Base-by-base conservation (phyloP, 108 stramenopile species). In the Conticribra weissflogii region DNA sequence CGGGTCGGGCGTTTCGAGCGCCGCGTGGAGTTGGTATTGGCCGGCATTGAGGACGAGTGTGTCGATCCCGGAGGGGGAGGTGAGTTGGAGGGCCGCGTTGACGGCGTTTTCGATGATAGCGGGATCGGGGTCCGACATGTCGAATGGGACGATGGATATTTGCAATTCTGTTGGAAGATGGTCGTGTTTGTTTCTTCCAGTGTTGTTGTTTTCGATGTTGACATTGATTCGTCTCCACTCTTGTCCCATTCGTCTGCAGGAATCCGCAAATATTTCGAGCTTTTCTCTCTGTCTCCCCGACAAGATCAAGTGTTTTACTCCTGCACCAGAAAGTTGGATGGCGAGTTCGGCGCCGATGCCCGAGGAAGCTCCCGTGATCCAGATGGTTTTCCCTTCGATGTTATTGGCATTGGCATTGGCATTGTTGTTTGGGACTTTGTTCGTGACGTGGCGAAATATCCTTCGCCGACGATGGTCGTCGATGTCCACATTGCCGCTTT, bases 261-360 rank as follows among this genome's bases (percentile, higher is more conserved):
- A 32, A 9, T 65, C 29, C 21, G 78, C 76, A 22, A 88, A 83
- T 19, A n/a, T 5, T 48, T 86, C 34, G 22, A 91, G 34, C 23
- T 60, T 32, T 5, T 78, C 81, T 12, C 54, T 22, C 9, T 58
- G 41, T 25, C 90, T 74, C 18, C 78, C 75, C 14, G 85, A 82
- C 22, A 91, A 48, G 56, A 91, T 87, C n/a, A 91, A 23, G 33
- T 59, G 68, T 0, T 36, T 34, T 8, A 64, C 79, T 16, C 70
- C 58, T 21, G 68, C 55, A 29, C 15, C 23, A n/a, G 82, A 59
- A 32, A 86, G 33, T 52, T 81, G 77, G 0, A 74, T 17, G 14
- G 87, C 85, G 46, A 91, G 46, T 51, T 91, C 84, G 17, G 69
- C 71, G 0, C 90, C 90, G 29, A 91, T 88, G 15, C 90, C 90